Percentiles rank a stretch among this genome's conserved stretches.
These are phyloP conservation scores for Plectosphaerella plurivora DNA, from an alignment of 2,329 filamentous ascomycete species.

Conservation along the genomic window DNA sequence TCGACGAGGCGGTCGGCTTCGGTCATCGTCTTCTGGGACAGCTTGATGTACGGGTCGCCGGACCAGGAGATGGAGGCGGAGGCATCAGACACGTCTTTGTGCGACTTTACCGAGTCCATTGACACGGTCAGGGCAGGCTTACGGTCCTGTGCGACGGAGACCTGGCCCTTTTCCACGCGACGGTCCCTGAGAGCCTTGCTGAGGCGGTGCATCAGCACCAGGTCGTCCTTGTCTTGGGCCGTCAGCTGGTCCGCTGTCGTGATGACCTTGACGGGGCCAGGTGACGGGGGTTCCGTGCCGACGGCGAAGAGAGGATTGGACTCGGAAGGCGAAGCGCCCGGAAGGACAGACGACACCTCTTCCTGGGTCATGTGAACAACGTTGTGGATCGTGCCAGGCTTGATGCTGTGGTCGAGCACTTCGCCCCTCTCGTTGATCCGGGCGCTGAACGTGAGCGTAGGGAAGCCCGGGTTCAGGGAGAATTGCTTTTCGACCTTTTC, in stretches of 20 bases:
- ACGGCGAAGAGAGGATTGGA: constrained; percentile 21
- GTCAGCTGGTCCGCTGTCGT: constrained; percentile 36
- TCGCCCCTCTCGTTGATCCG: constrained; percentile 48
- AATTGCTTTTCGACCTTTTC: constrained; percentile 35
- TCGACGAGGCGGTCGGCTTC: constrained; percentile 34
- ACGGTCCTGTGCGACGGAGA: constrained; percentile 3
- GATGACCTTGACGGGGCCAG: constrained; percentile 36
- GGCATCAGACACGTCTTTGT: neutral
- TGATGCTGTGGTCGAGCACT: constrained; percentile 49
- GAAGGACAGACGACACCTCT: constrained; percentile 9
- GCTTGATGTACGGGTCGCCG: constrained; percentile 47
- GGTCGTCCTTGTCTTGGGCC: constrained; percentile 34
- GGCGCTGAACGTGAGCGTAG: constrained; percentile 59
- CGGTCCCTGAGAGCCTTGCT: constrained; percentile 36
- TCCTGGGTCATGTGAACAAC: constrained; percentile 50
- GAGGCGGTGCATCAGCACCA: constrained; percentile 43
- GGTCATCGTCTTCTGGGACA: constrained; percentile 18
- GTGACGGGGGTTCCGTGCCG: constrained; percentile 19
- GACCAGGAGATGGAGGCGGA: constrained; percentile 25
- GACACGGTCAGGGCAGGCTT: constrained; percentile 31
- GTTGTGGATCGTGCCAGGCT: constrained; percentile 46
- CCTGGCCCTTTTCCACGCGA: constrained; percentile 11
- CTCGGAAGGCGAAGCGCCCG: neutral
- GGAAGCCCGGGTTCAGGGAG: constrained; percentile 47
- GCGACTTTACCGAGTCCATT: constrained; percentile 25